phyloP scores from a whole-genome alignment of 2,329 filamentous ascomycete genomes.

The Talaromyces sp. region DNA sequence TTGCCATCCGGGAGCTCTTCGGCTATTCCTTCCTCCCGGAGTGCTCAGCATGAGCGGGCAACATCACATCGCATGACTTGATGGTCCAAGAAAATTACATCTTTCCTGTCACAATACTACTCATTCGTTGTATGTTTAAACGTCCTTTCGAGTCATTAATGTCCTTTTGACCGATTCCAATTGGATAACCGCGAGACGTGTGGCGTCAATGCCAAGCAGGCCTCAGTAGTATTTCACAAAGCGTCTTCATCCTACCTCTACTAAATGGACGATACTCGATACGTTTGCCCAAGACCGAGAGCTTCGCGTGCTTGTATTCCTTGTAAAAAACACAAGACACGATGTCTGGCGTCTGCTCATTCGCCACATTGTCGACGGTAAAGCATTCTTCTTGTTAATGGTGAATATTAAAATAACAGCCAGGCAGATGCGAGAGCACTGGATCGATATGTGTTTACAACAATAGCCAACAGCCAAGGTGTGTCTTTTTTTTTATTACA shows the following conservation, averaged over 20 bases:
- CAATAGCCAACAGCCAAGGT: not conserved
- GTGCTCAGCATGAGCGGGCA: not conserved
- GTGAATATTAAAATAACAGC: not conserved
- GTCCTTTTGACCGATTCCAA: not conserved
- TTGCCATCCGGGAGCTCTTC: constrained; percentile 6
- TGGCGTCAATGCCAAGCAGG: not conserved
- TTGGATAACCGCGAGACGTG: not conserved
- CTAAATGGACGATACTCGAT: constrained; percentile 3
- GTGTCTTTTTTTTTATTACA: no score
- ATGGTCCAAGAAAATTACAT: not conserved
- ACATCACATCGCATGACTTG: not conserved
- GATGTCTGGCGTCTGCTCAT: constrained; percentile 6
- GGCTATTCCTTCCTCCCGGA: constrained; percentile 7
- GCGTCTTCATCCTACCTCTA: not conserved
- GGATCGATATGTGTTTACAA: constrained; percentile 4
- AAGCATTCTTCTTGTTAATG: not conserved
- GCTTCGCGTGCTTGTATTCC: constrained; percentile 5
- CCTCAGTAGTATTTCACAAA: not conserved
- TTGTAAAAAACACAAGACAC: constrained; percentile 9
- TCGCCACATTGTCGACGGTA: constrained; percentile 8
- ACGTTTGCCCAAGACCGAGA: constrained; percentile 7
- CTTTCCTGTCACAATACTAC: no score
- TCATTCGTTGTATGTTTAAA: not conserved
- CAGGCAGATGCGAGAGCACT: constrained; percentile 3
- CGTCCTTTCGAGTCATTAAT: not conserved